Percentiles rank a stretch among this genome's conserved stretches.
phyloP scores from a whole-genome alignment of 2,329 filamentous ascomycete species.

The Pseudocercospora crystallina region DNA sequence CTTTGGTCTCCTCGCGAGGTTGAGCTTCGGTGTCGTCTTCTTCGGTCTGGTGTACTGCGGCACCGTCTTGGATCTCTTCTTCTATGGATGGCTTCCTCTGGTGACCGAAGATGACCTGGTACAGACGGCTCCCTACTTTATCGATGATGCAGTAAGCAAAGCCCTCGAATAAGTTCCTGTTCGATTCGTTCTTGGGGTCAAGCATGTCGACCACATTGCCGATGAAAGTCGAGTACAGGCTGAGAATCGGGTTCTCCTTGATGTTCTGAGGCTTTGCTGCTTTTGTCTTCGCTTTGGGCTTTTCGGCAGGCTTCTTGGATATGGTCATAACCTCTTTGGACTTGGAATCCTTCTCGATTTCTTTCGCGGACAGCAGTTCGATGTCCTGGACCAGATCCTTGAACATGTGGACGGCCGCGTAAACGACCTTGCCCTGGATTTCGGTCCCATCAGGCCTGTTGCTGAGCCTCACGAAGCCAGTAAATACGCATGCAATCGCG shows the following conservation, averaged over 20 bases:
- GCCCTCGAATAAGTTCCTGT: constrained; percentile 46
- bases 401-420: constrained; percentile 40
- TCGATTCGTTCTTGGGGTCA: constrained; percentile 35
- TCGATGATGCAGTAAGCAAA: constrained; percentile 43
- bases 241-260: constrained; percentile 24
- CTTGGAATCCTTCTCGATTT: constrained; percentile 23
- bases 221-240: constrained; percentile 37
- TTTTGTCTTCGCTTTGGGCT: constrained; percentile 26
- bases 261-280: constrained; percentile 16
- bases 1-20: constrained; percentile 6
- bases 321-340: neutral
- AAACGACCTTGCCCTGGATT: constrained; percentile 27
- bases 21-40: constrained; percentile 28
- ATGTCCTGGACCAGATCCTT: constrained; percentile 34
- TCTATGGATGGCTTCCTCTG: constrained; percentile 23
- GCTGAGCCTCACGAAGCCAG: constrained; percentile 25
- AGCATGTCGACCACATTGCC: constrained; percentile 38
- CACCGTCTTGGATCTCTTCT: constrained; percentile 25
- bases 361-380: constrained; percentile 16
- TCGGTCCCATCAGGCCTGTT: constrained; percentile 7
- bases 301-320: constrained; percentile 27
- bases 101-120: constrained; percentile 40
- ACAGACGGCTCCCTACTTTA: constrained; percentile 40
- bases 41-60: constrained; percentile 9
- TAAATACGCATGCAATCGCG: constrained; percentile 24